These are phyloP conservation scores for Viola odorata DNA, from an alignment of 345 rosid genomes.

Conservation along the genomic window DNA sequence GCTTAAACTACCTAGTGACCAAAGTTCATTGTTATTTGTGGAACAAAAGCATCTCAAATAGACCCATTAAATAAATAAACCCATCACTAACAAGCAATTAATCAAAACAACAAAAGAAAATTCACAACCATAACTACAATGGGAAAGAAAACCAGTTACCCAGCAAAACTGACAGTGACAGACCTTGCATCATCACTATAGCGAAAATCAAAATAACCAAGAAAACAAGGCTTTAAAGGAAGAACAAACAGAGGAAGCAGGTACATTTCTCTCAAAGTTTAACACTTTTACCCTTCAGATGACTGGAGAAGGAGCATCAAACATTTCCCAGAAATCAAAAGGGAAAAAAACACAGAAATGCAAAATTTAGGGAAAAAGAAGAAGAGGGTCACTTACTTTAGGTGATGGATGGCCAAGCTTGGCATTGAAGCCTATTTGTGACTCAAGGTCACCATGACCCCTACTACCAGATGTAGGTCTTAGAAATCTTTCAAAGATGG, in stretches of 20 bases:
- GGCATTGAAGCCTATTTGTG: slow-evolving; percentile 47
- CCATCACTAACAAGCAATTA: slow-evolving; percentile 8
- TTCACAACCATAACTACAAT: not conserved
- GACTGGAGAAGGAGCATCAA: not conserved
- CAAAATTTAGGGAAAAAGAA: not conserved
- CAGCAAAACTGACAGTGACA: slow-evolving; percentile 17
- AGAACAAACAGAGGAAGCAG: not conserved
- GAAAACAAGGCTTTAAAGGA: slow-evolving; percentile 1
- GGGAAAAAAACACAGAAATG: not conserved
- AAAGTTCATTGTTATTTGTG: not conserved
- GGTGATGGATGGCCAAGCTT: slow-evolving; percentile 76
- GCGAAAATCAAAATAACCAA: slow-evolving; percentile 21
- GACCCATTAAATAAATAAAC: not conserved
- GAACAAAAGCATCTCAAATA: not conserved
- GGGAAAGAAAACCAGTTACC: slow-evolving; percentile 2
- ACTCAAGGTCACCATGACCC: slow-evolving; percentile 42
- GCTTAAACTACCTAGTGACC: not conserved
- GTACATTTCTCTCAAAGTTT: slow-evolving; percentile 1
- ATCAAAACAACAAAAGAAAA: slow-evolving; percentile 1
- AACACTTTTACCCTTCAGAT: not conserved
- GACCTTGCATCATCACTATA: slow-evolving; percentile 13
- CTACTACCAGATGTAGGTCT: slow-evolving; percentile 28
- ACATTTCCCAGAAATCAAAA: not conserved
- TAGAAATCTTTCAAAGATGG: slow-evolving; percentile 72
- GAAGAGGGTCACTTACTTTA: slow-evolving; percentile 29